Conservation (phyloP, 306 rosid species). For the Prunus kanzakura region DNA sequence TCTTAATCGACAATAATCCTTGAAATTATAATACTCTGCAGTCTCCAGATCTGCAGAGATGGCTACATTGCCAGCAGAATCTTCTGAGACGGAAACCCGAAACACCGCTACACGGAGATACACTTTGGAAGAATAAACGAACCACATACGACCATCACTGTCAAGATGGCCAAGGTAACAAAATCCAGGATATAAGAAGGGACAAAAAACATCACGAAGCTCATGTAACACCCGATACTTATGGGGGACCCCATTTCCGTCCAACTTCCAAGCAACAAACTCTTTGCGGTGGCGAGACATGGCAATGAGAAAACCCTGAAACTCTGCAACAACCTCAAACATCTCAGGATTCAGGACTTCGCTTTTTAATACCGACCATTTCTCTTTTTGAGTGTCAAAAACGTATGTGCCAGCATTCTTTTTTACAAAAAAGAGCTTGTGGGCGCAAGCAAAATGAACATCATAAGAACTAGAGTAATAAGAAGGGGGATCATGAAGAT, state of each 20-base stretch:
- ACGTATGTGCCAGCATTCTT: background rate
- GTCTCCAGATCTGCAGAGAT: no score
- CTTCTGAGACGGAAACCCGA: no score
- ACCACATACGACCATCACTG: no score
- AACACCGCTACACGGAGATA: no score
- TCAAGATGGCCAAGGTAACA: no score
- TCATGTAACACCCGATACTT: background rate
- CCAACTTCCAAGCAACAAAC: background rate
- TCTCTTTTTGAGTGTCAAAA: background rate
- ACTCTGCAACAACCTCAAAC: background rate
- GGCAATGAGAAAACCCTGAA: background rate
- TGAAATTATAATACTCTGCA: no score
- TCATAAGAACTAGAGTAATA: no score
- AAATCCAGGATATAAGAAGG: no score
- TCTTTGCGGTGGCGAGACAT: background rate
- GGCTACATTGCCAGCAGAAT: no score
- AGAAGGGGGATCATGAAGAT: background rate
- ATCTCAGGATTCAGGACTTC: no score
- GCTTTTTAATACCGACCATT: background rate
- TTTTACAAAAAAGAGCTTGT: background rate
- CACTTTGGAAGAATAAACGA: no score
- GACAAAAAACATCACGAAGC: background rate
- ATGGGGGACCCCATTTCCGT: background rate
- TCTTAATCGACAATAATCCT: no score
- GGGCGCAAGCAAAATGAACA: background rate